phyloP scores from a whole-genome alignment of 257 asterid genomes.

The Solanum okadae region DNA sequence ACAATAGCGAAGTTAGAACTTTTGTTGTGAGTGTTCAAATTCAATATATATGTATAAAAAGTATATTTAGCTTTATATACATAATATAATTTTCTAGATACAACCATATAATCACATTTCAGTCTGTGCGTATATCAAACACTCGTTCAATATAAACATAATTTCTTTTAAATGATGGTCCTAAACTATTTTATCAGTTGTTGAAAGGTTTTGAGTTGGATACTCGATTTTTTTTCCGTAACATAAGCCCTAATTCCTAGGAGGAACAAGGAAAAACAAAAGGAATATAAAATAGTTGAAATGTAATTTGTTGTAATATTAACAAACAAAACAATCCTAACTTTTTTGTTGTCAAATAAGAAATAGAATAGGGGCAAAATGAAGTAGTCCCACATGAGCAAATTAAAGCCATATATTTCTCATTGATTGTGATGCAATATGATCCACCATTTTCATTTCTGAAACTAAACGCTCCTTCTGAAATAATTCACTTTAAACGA shows the following conservation, averaged over 20 bases:
- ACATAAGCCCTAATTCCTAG: background rate
- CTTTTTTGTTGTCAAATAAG: background rate
- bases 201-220: background rate
- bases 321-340: background rate
- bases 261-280: background rate
- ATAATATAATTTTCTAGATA: background rate
- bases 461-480: background rate
- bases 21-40: background rate
- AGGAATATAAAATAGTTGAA: background rate
- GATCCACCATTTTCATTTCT: slow-evolving; percentile 1
- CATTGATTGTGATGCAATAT: background rate
- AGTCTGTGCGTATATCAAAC: background rate
- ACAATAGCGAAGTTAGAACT: background rate
- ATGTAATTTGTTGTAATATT: background rate
- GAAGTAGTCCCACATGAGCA: background rate
- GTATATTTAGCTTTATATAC: background rate
- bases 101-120: background rate
- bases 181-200: background rate
- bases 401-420: background rate
- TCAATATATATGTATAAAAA: background rate
- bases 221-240: background rate
- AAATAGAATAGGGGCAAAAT: background rate
- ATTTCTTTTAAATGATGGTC: background rate
- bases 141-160: background rate
- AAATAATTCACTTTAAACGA: background rate